Evolutionary conservation across 352 stramenopile genomes (phyloP).

Genomic region (Phytophthora citrophthora): DNA sequence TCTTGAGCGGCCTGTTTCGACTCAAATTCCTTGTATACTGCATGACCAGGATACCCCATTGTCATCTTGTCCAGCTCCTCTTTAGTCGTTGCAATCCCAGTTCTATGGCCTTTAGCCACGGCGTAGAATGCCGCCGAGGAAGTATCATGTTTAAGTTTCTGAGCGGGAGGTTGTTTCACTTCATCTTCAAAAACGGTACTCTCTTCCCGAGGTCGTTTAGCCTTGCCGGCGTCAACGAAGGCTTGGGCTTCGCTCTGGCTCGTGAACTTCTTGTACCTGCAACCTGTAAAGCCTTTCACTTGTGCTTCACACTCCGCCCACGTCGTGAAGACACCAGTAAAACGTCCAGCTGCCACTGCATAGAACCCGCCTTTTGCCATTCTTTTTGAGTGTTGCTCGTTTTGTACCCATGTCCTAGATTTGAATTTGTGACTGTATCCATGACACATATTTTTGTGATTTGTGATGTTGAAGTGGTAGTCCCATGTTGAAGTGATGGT

Average conservation of each 20-base stretch:
- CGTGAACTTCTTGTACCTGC: conserved; percentile 74
- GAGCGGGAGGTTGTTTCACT: conserved; percentile 1
- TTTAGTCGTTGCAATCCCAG: conserved; percentile 47
- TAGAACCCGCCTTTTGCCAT: conserved; percentile 56
- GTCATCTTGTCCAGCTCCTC: conserved; percentile 34
- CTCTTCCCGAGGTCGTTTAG: conserved; percentile 18
- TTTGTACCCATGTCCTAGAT: neutral
- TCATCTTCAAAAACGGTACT: conserved; percentile 9
- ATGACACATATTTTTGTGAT: conserved; percentile 1
- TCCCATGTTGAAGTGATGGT: neutral
- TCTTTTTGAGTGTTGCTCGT: neutral
- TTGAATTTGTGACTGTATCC: neutral
- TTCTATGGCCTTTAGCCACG: conserved; percentile 40
- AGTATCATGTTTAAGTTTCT: conserved; percentile 19
- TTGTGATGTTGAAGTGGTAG: neutral
- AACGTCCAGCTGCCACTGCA: conserved; percentile 63
- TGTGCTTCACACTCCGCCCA: conserved; percentile 58
- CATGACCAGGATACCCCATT: conserved; percentile 14
- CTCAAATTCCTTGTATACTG: conserved; percentile 22
- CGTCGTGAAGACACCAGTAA: conserved; percentile 57
- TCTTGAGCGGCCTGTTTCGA: conserved; percentile 20
- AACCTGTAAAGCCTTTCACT: conserved; percentile 61
- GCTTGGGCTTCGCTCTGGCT: conserved; percentile 49
- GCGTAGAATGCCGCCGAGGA: conserved; percentile 31
- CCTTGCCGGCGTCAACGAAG: conserved; percentile 43